Base-by-base conservation (phyloP, 2,329 filamentous ascomycete genomes). In the Trichoderma sp. region DNA sequence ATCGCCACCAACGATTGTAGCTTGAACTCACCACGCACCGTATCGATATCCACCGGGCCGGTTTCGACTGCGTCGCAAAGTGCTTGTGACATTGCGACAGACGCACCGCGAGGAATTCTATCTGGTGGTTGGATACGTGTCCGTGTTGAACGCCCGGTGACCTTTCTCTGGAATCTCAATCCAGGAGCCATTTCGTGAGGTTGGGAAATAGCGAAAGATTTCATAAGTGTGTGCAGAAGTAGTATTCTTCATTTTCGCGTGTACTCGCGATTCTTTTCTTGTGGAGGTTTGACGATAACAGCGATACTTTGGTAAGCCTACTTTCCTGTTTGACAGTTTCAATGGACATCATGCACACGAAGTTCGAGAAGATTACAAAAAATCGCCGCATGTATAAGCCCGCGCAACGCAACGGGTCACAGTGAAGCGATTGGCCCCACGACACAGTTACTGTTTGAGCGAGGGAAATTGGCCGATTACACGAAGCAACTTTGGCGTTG, bases 131-230 rank as follows among this genome's bases (percentile, higher is more conserved):
- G 54, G 21, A 66, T 54, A 66, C 63, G 63, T 66, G 63, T 59
- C 24, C 7, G 26, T 60, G 24, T 60, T 24, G 32, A 67, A 37
- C 63, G 14, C 30, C 21, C 10, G 13, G 34, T 24, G 51, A 60
- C 73, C 67, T 69, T 68, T 55, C 70, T 49, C 70, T 75, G 74
- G 74, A 75, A 75, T 75, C 71, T 30, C 63, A 56, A 73, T 73
- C 70, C 73, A 66, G 66, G 66, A 64, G 56, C 68, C 32, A 60
- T 69, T 58, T 37, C 43, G 68, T 68, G 72, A 69, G 73, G 73
- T 61, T 73, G 70, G 71, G 65, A 39, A 14, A 34, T 46, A 34
- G 21, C 46, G 7, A 34, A 46, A 59, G 39, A 32, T 56, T 60
- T 34, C 43, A 34, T 28, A 49, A 61, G 58, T 37, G 61, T 59